phyloP scores from a whole-genome alignment of 306 rosid genomes.

The Morella rubra region DNA sequence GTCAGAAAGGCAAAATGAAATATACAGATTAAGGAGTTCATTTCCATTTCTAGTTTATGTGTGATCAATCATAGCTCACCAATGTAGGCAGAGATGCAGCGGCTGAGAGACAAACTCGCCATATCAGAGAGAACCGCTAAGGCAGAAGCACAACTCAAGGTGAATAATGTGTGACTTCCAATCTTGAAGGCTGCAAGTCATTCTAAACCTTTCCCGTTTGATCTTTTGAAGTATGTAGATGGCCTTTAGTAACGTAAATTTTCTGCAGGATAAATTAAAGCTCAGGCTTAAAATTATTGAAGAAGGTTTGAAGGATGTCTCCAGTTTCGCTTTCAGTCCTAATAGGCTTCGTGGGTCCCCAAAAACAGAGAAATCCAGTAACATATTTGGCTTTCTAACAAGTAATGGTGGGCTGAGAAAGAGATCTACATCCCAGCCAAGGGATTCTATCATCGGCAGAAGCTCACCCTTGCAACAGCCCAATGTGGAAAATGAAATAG shows the following conservation, averaged over 20 bases:
- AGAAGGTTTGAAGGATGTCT: conserved; percentile 71
- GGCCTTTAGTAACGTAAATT: conserved; percentile 14
- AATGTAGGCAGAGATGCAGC: conserved; percentile 82
- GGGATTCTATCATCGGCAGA: conserved; percentile 44
- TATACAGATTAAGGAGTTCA: not conserved
- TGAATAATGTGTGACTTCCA: conserved; percentile 17
- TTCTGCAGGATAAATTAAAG: conserved; percentile 75
- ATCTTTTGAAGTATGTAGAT: not conserved
- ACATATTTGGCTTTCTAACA: conserved; percentile 65
- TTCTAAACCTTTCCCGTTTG: not conserved
- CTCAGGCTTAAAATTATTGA: conserved; percentile 81
- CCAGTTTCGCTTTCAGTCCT: conserved; percentile 37
- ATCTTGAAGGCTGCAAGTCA: conserved; percentile 1
- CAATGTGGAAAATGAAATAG: conserved; percentile 38
- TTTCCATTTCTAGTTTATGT: not conserved
- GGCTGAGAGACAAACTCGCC: conserved; percentile 79
- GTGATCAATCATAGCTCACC: conserved; percentile 15
- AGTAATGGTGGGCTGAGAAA: conserved; percentile 59
- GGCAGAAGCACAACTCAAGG: conserved; percentile 96
- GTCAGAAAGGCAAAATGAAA: not conserved
- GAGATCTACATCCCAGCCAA: conserved; percentile 78
- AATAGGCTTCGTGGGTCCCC: conserved; percentile 47
- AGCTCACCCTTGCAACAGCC: conserved; percentile 48
- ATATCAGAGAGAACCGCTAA: conserved; percentile 85
- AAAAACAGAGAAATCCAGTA: conserved; percentile 51